Base-by-base conservation (phyloP, 1,139 yeast species). In the Sugiyamaella sp. region DNA sequence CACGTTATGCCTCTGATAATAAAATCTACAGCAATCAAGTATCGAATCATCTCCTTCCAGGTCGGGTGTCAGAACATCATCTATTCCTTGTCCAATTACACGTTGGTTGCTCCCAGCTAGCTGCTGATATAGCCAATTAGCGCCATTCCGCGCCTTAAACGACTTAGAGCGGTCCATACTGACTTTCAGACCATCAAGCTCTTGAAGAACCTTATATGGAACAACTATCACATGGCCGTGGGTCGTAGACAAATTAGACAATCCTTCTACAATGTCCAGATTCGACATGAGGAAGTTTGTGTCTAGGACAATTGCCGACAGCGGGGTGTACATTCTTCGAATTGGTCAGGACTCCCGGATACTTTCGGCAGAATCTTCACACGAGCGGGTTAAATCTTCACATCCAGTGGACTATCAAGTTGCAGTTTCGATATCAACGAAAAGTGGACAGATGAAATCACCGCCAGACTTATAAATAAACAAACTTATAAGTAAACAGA, bases 1-100 rank as follows among this genome's bases (percentile, higher is more conserved):
- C 77, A 73, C 16, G 57, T 12, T 76, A 22, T 67, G 68, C 57
- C 52, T 67, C 20, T 75, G 69, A 57, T 79, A 76, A 57, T 84
- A 83, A 65, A 78, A 90, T 25, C 86, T 64, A 63, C 96, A 86
- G 66, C 97, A 89, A 69, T 91, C 97, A 35, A 90, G 70, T 57
- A 91, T 90, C 0, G 96, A 79, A 63, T 90, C 96, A 67, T 91
- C 98, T 54, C 87, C 85, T 0, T 57, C 58, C 1, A 82, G 67
- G 4, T 66, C 50, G 49, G 63, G 60, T 56, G 72, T 81, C 62
- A 84, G 54, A 38, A 74, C 71, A 64, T 90, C 89, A 24, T 74
- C 71, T 35, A 79, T 53, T 59, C 77, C 80, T 66, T 91, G 97
- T 0, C 90, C 96, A 45, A 78, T 70, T 0, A 90, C 81, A 0